These are phyloP conservation scores for Clonostachys rosea DNA, from an alignment of 2,329 filamentous ascomycete species.

Conservation along the genomic window DNA sequence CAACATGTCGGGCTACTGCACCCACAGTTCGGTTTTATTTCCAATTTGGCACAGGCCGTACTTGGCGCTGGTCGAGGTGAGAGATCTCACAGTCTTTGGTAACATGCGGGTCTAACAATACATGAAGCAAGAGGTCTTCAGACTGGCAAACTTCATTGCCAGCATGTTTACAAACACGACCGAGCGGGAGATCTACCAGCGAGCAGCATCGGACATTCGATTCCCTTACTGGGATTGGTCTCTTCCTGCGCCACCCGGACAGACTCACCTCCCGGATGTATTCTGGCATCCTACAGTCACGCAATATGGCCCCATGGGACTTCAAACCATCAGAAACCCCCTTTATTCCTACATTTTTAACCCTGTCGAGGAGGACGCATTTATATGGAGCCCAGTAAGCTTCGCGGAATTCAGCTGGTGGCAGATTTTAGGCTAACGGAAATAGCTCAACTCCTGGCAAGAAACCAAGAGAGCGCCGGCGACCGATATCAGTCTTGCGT, in stretches of 20 bases:
- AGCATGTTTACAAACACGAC: slow-evolving; percentile 38
- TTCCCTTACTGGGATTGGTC: slow-evolving; percentile 60
- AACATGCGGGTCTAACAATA: neutral
- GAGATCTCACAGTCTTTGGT: neutral
- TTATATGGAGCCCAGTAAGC: slow-evolving; percentile 57
- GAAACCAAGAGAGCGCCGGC: slow-evolving; percentile 55
- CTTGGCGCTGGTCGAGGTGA: slow-evolving; percentile 55
- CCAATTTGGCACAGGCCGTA: slow-evolving; percentile 83
- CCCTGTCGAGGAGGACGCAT: slow-evolving; percentile 52
- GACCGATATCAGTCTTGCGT: slow-evolving; percentile 13
- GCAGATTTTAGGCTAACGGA: neutral
- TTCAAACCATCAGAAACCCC: slow-evolving; percentile 55
- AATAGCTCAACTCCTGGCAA: slow-evolving; percentile 53
- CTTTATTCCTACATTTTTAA: slow-evolving; percentile 57
- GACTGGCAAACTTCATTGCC: slow-evolving; percentile 35
- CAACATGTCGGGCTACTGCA: slow-evolving; percentile 66
- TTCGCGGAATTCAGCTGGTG: slow-evolving; percentile 2
- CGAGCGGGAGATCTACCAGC: slow-evolving; percentile 41
- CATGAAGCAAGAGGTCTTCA: slow-evolving; percentile 27
- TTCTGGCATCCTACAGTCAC: slow-evolving; percentile 44
- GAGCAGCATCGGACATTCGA: slow-evolving; percentile 45
- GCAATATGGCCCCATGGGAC: slow-evolving; percentile 51
- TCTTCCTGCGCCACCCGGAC: slow-evolving; percentile 36
- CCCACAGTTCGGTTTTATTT: slow-evolving; percentile 72
- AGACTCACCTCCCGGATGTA: slow-evolving; percentile 38